Evolutionary conservation across 169 alveolate genomes (phyloP).

Genomic region (Hepatocystis sp.): DNA sequence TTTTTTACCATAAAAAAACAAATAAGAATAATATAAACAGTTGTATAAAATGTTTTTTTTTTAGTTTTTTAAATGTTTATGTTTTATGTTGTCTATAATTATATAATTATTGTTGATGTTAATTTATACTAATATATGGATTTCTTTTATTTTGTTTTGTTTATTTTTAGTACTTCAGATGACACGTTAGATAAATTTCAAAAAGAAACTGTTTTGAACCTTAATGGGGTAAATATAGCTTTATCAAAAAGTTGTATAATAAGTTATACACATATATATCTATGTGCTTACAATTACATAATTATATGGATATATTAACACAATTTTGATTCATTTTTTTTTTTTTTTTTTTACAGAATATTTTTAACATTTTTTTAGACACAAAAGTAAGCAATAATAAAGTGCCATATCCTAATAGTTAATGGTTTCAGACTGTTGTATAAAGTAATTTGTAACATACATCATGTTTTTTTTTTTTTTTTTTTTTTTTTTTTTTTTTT

Average conservation of each 20-base stretch:
- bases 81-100: too few relatives aligned
- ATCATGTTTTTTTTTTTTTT: too few relatives aligned
- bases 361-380: constrained; percentile 69
- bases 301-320: neutral
- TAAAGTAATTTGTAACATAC: neutral
- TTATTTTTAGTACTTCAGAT: constrained; percentile 35
- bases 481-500: too few relatives aligned
- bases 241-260: too few relatives aligned
- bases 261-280: constrained; percentile 8
- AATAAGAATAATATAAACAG: too few relatives aligned
- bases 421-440: too few relatives aligned
- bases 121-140: neutral
- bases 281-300: neutral
- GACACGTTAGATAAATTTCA: constrained; percentile 30
- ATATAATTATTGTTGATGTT: too few relatives aligned
- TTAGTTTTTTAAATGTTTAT: too few relatives aligned
- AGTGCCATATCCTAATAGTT: neutral
- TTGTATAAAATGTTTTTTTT: too few relatives aligned
- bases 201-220: constrained; percentile 62
- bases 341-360: constrained; percentile 45
- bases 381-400: constrained; percentile 42
- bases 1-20: too few relatives aligned
- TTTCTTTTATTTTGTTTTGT: neutral
- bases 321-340: constrained; percentile 2
- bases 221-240: constrained; percentile 32